These are phyloP conservation scores for Gigaspora rosea DNA, from an alignment of 192 early-diverging fungal genomes.

Conservation along the genomic window DNA sequence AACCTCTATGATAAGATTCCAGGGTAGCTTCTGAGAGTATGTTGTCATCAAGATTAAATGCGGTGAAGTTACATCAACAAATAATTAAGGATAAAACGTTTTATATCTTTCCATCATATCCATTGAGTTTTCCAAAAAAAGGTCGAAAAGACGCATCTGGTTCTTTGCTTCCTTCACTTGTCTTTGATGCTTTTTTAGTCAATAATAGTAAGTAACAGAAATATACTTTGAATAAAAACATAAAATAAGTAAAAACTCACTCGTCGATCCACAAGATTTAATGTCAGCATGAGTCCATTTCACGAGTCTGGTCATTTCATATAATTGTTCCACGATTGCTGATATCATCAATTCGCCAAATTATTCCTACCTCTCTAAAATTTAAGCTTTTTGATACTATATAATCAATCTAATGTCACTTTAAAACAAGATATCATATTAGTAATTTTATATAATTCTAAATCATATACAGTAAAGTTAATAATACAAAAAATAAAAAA, in stretches of 20 bases:
- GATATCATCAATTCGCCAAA: no score
- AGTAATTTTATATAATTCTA: no score
- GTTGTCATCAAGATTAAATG: neutral
- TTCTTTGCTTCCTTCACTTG: neutral
- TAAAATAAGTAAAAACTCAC: conserved; percentile 9
- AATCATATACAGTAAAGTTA: no score
- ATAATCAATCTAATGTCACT: no score
- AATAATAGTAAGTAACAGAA: conserved; percentile 5
- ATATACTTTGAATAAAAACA: neutral
- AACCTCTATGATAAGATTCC: conserved; percentile 24
- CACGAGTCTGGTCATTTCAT: neutral
- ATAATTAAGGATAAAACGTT: neutral
- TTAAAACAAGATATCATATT: no score
- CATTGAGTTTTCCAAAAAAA: neutral
- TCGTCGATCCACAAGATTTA: neutral
- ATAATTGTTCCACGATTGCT: no score
- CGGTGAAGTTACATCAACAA: neutral
- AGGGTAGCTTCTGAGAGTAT: neutral
- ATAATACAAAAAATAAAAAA: no score
- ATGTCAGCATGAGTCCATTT: neutral
- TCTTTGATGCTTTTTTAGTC: neutral
- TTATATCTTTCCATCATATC: conserved; percentile 3
- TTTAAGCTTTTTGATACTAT: no score
- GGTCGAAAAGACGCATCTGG: no score
- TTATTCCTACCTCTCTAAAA: no score